Evolutionary conservation across 805 yeast species (phyloP).

Genomic region (Cyberlindnera meyerae): DNA sequence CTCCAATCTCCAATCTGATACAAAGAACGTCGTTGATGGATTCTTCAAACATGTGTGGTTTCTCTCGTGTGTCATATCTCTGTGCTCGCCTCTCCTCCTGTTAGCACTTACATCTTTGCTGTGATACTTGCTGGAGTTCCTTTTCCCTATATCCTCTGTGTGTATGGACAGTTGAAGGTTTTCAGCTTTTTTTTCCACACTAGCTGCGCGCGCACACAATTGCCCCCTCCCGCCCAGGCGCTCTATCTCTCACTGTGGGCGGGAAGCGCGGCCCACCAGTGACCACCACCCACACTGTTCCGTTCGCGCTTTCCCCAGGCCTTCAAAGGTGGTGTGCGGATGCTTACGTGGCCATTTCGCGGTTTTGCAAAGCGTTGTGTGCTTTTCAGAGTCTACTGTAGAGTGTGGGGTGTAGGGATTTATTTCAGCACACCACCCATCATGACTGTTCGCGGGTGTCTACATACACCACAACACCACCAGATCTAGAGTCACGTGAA

Average conservation of each 20-base stretch:
- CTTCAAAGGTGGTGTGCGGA: conserved; percentile 11
- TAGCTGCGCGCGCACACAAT: conserved; percentile 1
- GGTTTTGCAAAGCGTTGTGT: too few species aligned
- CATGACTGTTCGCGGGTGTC: too few species aligned
- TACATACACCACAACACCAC: conserved; percentile 3
- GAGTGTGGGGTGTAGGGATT: neutral
- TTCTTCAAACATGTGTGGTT: too few species aligned
- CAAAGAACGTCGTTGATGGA: too few species aligned
- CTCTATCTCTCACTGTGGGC: too few species aligned
- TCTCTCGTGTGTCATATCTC: neutral
- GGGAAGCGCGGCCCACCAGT: too few species aligned
- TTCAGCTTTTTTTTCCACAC: conserved; percentile 20
- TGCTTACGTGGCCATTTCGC: conserved; percentile 6
- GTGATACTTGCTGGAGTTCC: conserved; percentile 10
- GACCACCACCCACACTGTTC: too few species aligned
- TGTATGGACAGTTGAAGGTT: conserved; percentile 14
- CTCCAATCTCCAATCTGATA: too few species aligned
- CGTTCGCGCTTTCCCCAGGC: neutral
- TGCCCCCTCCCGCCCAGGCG: neutral
- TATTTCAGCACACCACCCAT: neutral
- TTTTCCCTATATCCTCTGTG: neutral
- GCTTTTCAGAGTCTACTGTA: too few species aligned
- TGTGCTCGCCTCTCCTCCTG: neutral
- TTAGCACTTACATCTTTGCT: conserved; percentile 15
- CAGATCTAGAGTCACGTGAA: too few species aligned